Evolutionary conservation across 176 grass and related monocot species (phyloP), one percentile per base, ranked within the genome.

Genomic region (Zoysia pacifica): DNA sequence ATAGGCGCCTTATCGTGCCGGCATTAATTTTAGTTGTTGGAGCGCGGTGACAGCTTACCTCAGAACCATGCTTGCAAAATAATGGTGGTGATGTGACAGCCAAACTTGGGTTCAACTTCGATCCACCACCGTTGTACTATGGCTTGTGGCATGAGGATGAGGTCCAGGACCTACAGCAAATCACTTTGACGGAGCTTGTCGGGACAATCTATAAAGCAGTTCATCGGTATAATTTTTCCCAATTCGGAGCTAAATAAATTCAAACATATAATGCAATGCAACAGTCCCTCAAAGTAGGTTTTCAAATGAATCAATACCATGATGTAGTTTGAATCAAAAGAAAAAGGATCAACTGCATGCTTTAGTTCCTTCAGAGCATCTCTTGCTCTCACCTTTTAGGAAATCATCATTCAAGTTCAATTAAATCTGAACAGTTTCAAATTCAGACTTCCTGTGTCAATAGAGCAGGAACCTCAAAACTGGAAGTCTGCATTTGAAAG

Each of bases 21-120:
- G 41, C 80, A 79, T 79, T 75, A 42, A 77, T 70, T 39, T 56
- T 0, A 15, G 59, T 67, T 50, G 82, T 72, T 81, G 82, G 76
- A 5, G 1, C 11, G 54, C 59, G 53, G 1, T 18, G 52, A 10
- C 59, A 4, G 47, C 55, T 70, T 41, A 53, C 63, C 41, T 62
- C 72, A 77, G 5, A 73, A 83, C 36, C 48, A n/a, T 35, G 12
- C 1, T 60, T 9, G 62, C 64, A 0, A 65, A 66, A 77, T 59
- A 49, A 67, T 53, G 50, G 65, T 40, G 18, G 14, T n/a, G 73
- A 77, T 45, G 72, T 59, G 37, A 58, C 78, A 39, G 1, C 75
- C 45, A 3, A 52, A 66, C 19, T 59, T 1, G 37, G 15, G 59
- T 72, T 38, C 16, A 20, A 5, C 49, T 75, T 38, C n/a, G 28